Evolutionary conservation across 306 rosid genomes (phyloP).

Genomic region (Inga leiocalycina): DNA sequence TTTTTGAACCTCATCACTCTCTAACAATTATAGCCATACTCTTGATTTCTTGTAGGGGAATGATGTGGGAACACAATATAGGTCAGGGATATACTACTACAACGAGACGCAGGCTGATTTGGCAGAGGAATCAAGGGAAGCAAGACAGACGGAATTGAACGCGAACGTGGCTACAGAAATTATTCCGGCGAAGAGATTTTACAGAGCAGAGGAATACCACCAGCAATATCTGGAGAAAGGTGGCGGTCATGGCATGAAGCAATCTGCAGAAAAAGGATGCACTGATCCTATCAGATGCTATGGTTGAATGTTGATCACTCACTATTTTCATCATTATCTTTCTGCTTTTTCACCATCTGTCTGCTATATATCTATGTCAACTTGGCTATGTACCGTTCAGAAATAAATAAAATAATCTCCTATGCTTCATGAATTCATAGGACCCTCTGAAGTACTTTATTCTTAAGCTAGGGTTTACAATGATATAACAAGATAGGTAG

Average conservation of each 20-base stretch:
- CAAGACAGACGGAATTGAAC: conserved; percentile 59
- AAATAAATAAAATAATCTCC: background rate
- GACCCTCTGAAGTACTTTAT: background rate
- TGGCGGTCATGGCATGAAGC: conserved; percentile 59
- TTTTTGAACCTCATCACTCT: background rate
- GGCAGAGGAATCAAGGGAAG: conserved; percentile 76
- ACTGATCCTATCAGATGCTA: conserved; percentile 85
- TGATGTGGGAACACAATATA: conserved; percentile 80
- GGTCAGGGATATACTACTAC: conserved; percentile 88
- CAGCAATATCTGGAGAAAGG: conserved; percentile 94
- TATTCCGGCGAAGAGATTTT: conserved; percentile 80
- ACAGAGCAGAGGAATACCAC: conserved; percentile 92
- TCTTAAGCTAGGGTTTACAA: background rate
- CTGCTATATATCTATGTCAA: background rate
- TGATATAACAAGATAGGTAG: background rate
- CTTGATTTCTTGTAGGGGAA: conserved; percentile 45
- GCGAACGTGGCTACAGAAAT: conserved; percentile 75
- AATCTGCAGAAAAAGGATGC: conserved; percentile 82
- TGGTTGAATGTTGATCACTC: conserved; percentile 46
- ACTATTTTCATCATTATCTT: background rate
- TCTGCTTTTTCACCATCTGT: background rate
- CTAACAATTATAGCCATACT: too few relatives aligned
- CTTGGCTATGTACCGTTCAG: background rate
- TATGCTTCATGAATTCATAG: background rate
- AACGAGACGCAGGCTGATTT: conserved; percentile 62